Evolutionary conservation across 371 early-diverging fungal species (phyloP).

Genomic region (Lichtheimia corymbifera): DNA sequence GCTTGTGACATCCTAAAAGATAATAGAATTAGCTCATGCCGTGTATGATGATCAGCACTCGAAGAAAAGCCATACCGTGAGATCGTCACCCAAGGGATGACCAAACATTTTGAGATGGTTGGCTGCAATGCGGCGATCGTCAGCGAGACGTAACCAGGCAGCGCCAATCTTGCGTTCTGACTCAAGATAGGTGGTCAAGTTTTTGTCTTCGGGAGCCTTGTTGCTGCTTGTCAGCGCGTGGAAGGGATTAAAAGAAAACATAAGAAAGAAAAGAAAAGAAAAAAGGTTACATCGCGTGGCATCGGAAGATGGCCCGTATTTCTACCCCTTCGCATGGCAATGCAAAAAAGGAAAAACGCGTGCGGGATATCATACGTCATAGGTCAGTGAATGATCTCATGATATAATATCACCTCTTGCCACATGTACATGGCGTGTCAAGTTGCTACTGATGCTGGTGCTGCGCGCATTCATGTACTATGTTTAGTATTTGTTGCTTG

Average conservation of each 20-base stretch:
- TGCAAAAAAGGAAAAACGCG: no score
- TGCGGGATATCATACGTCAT: no score
- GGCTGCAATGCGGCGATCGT: constrained; percentile 31
- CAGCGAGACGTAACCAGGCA: constrained; percentile 27
- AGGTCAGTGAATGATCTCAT: no score
- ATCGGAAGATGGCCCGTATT: no score
- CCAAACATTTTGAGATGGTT: constrained; percentile 39
- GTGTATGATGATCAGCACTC: neutral
- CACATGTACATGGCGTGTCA: no score
- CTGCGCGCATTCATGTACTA: no score
- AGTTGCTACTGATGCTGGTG: no score
- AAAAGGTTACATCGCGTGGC: constrained; percentile 1
- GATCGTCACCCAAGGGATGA: constrained; percentile 36
- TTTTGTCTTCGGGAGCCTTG: constrained; percentile 21
- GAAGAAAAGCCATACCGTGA: constrained; percentile 28
- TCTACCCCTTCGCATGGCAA: no score
- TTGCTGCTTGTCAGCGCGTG: constrained; percentile 12
- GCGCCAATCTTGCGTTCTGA: constrained; percentile 25
- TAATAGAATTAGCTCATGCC: neutral
- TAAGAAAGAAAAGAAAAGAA: constrained; percentile 12
- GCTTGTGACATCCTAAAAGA: constrained; percentile 35
- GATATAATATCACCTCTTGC: no score
- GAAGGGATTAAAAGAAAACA: constrained; percentile 35
- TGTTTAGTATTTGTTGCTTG: no score
- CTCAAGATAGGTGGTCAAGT: constrained; percentile 25